Evolutionary conservation across 78 protist genomes (phyloP).

Genomic region (Tieghemostelium lacteum): DNA sequence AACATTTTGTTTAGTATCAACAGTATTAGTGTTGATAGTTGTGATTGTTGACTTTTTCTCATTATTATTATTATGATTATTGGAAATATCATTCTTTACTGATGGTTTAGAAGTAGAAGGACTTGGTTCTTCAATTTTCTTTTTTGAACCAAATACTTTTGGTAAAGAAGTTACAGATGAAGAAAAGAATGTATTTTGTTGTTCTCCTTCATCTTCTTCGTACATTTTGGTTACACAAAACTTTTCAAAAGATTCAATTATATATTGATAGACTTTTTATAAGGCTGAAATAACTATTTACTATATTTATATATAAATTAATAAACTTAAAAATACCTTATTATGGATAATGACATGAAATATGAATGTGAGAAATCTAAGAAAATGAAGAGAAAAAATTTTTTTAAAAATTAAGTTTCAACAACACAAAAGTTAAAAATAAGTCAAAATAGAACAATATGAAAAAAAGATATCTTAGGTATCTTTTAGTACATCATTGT

Average conservation of each 20-base stretch:
- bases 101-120: conserved; percentile 18
- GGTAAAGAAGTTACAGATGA: conserved; percentile 6
- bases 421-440: too few relatives aligned
- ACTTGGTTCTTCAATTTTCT: neutral
- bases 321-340: neutral
- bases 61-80: neutral
- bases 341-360: neutral
- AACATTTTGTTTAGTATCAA: too few relatives aligned
- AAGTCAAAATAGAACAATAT: too few relatives aligned
- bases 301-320: neutral
- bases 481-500: too few relatives aligned
- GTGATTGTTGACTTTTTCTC: neutral
- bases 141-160: conserved; percentile 11
- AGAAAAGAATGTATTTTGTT: neutral
- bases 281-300: neutral
- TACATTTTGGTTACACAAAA: neutral
- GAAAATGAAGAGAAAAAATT: too few relatives aligned
- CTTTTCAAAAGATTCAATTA: neutral
- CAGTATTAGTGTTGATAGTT: too few relatives aligned
- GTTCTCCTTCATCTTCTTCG: neutral
- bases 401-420: too few relatives aligned
- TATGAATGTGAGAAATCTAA: too few relatives aligned
- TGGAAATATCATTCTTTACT: neutral
- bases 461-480: too few relatives aligned
- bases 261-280: neutral